These are phyloP conservation scores for Kodamaea neixiangensis DNA, from an alignment of 805 yeast genomes.

Conservation along the genomic window DNA sequence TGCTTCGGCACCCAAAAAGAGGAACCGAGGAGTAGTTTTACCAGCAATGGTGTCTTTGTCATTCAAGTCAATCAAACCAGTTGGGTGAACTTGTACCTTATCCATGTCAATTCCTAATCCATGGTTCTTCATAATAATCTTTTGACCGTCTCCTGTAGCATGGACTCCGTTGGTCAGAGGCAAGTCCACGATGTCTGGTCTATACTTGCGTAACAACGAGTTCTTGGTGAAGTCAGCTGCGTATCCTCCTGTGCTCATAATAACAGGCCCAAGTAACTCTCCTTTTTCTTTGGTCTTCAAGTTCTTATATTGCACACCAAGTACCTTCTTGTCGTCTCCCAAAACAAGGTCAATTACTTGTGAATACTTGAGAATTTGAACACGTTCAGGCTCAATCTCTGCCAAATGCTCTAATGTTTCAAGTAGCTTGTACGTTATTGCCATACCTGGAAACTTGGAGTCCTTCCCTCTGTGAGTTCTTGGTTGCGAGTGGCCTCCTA, in stretches of 20 bases:
- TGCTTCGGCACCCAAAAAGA: conserved; percentile 66
- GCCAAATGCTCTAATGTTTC: conserved; percentile 51
- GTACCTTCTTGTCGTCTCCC: conserved; percentile 25
- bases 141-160: conserved; percentile 66
- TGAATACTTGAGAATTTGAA: conserved; percentile 24
- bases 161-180: conserved; percentile 64
- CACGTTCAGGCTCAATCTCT: conserved; percentile 45
- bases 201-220: conserved; percentile 53
- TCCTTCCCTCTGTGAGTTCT: conserved; percentile 81
- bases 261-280: conserved; percentile 54
- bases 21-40: conserved; percentile 46
- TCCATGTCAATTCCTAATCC: conserved; percentile 64
- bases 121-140: conserved; percentile 50
- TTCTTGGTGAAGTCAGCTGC: conserved; percentile 62
- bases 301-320: conserved; percentile 36
- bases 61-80: conserved; percentile 55
- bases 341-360: conserved; percentile 43
- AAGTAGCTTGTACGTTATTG: conserved; percentile 56
- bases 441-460: conserved; percentile 65
- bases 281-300: conserved; percentile 31
- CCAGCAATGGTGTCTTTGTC: conserved; percentile 47
- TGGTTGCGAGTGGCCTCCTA: conserved; percentile 81
- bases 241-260: conserved; percentile 66
- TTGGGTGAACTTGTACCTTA: conserved; percentile 68
- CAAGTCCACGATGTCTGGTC: conserved; percentile 57